phyloP scores from a whole-genome alignment of 768 basidiomycete species.

The Glaciozyma martinii region DNA sequence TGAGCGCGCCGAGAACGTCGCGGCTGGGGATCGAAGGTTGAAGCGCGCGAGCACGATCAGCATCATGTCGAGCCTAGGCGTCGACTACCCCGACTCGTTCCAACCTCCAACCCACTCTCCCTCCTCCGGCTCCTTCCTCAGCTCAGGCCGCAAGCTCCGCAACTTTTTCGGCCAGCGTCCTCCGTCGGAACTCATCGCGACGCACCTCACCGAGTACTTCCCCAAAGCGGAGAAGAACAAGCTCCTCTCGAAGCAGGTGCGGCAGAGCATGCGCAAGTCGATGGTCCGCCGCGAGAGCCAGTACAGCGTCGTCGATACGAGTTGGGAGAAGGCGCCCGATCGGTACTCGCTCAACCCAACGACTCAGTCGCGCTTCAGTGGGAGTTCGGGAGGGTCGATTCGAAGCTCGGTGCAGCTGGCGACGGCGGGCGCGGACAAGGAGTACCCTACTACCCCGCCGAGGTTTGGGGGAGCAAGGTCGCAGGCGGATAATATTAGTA shows the following conservation, averaged over 20 bases:
- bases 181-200: slow-evolving; percentile 93
- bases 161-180: slow-evolving; percentile 98
- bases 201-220: slow-evolving; percentile 88
- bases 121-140: slow-evolving; percentile 4
- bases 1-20: slow-evolving; percentile 15
- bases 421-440: background rate
- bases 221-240: slow-evolving; percentile 77
- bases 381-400: slow-evolving; percentile 30
- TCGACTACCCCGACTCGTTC: background rate
- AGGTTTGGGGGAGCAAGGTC: too few species aligned
- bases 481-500: background rate
- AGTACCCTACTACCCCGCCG: too few species aligned
- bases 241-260: slow-evolving; percentile 73
- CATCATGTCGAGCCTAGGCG: slow-evolving; percentile 81
- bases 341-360: background rate
- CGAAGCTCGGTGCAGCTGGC: background rate
- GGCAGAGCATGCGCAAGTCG: slow-evolving; percentile 66
- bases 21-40: slow-evolving; percentile 47
- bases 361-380: slow-evolving; percentile 19
- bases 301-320: slow-evolving; percentile 14
- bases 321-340: slow-evolving; percentile 27
- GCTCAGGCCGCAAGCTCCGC: slow-evolving; percentile 51
- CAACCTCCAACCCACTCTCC: background rate
- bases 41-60: slow-evolving; percentile 93
- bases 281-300: slow-evolving; percentile 18